Conservation (phyloP, 176 grass and related monocot genomes). For the Chloris gayana region DNA sequence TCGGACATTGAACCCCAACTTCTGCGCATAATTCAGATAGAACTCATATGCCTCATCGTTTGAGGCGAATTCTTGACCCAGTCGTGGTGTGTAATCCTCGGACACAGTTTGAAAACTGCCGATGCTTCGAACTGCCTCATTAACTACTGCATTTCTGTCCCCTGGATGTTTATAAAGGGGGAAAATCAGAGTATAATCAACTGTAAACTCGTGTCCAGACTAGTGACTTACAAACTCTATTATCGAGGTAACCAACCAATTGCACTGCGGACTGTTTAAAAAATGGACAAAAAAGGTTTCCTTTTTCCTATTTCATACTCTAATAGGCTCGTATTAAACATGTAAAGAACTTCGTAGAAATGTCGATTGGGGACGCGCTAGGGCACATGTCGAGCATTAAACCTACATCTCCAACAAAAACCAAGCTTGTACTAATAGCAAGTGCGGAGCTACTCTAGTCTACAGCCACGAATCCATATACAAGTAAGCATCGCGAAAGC, state of each 20-base stretch:
- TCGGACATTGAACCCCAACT: constrained; percentile 51
- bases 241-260: not conserved
- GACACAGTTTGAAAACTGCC: not conserved
- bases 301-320: not conserved
- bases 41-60: constrained; percentile 58
- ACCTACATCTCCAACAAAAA: not conserved
- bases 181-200: not conserved
- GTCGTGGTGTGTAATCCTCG: constrained; percentile 27
- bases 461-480: not conserved
- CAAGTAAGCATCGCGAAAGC: not conserved
- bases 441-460: not conserved
- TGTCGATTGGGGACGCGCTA: not conserved
- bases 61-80: constrained; percentile 52
- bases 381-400: not conserved
- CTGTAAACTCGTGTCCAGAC: not conserved
- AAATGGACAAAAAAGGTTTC: not conserved
- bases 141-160: not conserved
- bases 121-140: constrained; percentile 1
- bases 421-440: not conserved
- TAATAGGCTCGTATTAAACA: not conserved
- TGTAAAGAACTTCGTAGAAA: not conserved
- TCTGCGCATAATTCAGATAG: constrained; percentile 59
- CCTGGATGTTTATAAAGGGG: not conserved
- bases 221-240: not conserved
- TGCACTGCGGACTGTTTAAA: no score